phyloP scores from a whole-genome alignment of 192 early-diverging fungal species.

The Dimargaris xerosporica region DNA sequence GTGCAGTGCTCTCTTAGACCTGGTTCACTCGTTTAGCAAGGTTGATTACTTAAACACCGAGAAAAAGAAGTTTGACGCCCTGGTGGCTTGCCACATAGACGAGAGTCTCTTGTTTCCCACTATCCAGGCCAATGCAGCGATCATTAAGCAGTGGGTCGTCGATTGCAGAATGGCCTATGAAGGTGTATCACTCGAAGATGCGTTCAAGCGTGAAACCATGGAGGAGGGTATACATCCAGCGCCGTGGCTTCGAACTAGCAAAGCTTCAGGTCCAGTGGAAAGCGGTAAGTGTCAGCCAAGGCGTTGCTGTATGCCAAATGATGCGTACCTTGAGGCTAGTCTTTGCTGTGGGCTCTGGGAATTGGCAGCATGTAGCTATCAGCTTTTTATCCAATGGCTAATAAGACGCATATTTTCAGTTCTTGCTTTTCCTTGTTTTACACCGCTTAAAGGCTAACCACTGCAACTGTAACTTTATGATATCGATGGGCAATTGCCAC shows the following conservation, averaged over 20 bases:
- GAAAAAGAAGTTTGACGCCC: constrained; percentile 35
- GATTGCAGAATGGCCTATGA: background rate
- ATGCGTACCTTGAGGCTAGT: too few species aligned
- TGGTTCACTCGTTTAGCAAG: constrained; percentile 42
- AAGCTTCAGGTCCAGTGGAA: background rate
- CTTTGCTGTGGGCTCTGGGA: too few species aligned
- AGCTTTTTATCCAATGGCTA: too few species aligned
- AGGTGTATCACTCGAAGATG: background rate
- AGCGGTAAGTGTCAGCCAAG: background rate
- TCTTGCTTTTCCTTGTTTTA: too few species aligned
- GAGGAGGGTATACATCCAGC: background rate
- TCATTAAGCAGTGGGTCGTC: background rate
- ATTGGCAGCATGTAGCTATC: too few species aligned
- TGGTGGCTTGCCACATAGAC: constrained; percentile 69
- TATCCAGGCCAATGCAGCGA: background rate
- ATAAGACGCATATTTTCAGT: too few species aligned
- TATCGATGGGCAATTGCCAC: too few species aligned
- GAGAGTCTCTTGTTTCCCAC: constrained; percentile 39
- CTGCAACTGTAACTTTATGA: too few species aligned
- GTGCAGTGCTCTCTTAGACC: constrained; percentile 42
- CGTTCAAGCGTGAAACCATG: background rate
- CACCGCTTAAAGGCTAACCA: too few species aligned
- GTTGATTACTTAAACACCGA: constrained; percentile 37
- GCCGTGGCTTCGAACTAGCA: background rate
- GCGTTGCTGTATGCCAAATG: background rate